A percentile compares a stretch with the other conserved stretches of the same genome.
These are phyloP conservation scores for Hygrophorus pudorinus DNA, from an alignment of 768 basidiomycete species.

Conservation along the genomic window DNA sequence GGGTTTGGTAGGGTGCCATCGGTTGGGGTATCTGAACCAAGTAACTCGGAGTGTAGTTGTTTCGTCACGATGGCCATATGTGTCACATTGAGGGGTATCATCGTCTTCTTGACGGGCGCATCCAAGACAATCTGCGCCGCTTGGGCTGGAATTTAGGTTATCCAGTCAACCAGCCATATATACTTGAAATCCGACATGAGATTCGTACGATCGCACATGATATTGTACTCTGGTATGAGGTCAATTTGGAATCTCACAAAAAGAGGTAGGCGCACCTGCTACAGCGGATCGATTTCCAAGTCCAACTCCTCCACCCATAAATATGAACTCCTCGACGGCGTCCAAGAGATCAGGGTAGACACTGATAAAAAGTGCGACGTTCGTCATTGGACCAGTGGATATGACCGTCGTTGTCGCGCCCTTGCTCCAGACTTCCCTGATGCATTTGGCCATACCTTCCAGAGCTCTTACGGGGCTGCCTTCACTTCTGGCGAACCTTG, in stretches of 20 bases:
- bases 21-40: conserved; percentile 22
- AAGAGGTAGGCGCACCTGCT: conserved; percentile 35
- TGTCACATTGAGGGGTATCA: conserved; percentile 85
- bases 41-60: conserved; percentile 40
- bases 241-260: not conserved
- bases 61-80: conserved; percentile 73
- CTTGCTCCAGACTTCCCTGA: conserved; percentile 45
- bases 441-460: conserved; percentile 53
- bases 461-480: conserved; percentile 41
- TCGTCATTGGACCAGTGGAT: conserved; percentile 81
- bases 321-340: conserved; percentile 61
- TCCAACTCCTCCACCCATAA: conserved; percentile 91
- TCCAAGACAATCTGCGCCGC: conserved; percentile 77
- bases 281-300: conserved; percentile 72
- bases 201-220: conserved; percentile 70
- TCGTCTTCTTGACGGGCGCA: conserved; percentile 52
- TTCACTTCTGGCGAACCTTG: conserved; percentile 34
- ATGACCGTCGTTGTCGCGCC: conserved; percentile 60
- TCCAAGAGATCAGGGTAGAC: conserved; percentile 42
- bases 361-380: conserved; percentile 54
- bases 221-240: conserved; percentile 55
- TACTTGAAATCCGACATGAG: not conserved
- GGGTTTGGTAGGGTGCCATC: conserved; percentile 22
- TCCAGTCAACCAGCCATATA: not conserved
- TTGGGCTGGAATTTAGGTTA: conserved; percentile 40